These are phyloP conservation scores for Talaromyces sp. DNA, from an alignment of 2,329 filamentous ascomycete species.

Conservation along the genomic window DNA sequence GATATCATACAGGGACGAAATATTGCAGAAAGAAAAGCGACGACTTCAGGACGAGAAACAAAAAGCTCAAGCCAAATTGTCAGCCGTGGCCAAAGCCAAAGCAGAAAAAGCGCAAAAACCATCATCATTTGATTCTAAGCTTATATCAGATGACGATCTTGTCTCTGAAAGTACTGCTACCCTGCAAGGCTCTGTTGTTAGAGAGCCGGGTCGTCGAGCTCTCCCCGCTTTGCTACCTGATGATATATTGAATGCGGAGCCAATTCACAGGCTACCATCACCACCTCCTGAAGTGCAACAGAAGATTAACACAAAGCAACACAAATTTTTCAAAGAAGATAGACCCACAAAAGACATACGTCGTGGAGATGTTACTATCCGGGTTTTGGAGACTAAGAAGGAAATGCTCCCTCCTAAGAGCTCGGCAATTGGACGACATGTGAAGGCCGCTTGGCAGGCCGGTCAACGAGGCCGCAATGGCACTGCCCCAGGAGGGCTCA, in stretches of 20 bases:
- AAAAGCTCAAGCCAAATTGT: conserved; percentile 37
- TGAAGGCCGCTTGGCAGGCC: conserved; percentile 41
- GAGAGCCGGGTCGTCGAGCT: conserved; percentile 34
- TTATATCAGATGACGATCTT: conserved; percentile 35
- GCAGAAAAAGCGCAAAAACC: conserved; percentile 24
- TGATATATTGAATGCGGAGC: conserved; percentile 48
- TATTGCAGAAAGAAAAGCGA: conserved; percentile 39
- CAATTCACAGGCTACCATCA: conserved; percentile 43
- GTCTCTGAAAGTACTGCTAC: conserved; percentile 42
- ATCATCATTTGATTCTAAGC: conserved; percentile 8
- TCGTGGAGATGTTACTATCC: conserved; percentile 48
- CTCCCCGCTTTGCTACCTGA: conserved; percentile 51
- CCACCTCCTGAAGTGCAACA: conserved; percentile 37
- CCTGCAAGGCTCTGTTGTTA: conserved; percentile 36
- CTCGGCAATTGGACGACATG: conserved; percentile 37
- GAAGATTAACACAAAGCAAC: conserved; percentile 38
- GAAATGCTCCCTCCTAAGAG: conserved; percentile 45
- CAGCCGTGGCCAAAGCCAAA: conserved; percentile 27
- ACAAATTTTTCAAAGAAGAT: conserved; percentile 49
- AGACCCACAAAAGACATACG: conserved; percentile 50
- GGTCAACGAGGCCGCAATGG: conserved; percentile 28
- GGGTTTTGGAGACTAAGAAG: conserved; percentile 45
- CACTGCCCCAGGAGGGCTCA: conserved; percentile 33
- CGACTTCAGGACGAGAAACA: conserved; percentile 38
- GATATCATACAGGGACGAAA: conserved; percentile 31